These are phyloP conservation scores for Russula foetens DNA, from an alignment of 768 basidiomycete species.

Conservation along the genomic window DNA sequence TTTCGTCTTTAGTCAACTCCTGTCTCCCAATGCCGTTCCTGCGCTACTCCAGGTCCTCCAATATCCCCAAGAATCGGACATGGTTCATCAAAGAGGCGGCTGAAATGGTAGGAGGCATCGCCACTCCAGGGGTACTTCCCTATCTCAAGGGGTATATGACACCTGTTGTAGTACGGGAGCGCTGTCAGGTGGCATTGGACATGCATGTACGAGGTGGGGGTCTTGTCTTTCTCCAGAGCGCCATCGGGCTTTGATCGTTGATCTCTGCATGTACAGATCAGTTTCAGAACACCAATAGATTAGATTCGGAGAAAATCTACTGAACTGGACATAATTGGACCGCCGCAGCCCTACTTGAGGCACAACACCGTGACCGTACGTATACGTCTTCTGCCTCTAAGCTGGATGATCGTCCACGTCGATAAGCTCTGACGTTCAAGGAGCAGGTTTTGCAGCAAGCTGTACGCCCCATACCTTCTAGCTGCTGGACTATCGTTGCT, in stretches of 20 bases:
- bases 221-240: not conserved
- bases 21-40: conserved; percentile 83
- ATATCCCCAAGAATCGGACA: conserved; percentile 69
- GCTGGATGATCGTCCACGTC: too few relatives aligned
- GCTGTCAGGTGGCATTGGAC: conserved; percentile 92
- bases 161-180: conserved; percentile 87
- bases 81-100: conserved; percentile 99
- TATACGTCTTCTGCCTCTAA: not conserved
- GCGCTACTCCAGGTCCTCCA: conserved; percentile 73
- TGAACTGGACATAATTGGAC: conserved; percentile 6
- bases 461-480: conserved; percentile 8
- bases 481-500: conserved; percentile 10
- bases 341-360: not conserved
- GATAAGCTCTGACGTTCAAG: not conserved
- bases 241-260: not conserved
- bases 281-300: conserved; percentile 67
- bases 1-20: conserved; percentile 94
- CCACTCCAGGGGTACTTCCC: conserved; percentile 82
- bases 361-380: too few relatives aligned
- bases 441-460: not conserved
- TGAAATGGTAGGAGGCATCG: conserved; percentile 97
- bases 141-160: conserved; percentile 83
- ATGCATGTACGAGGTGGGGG: conserved; percentile 90
- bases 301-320: too few relatives aligned
- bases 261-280: not conserved